Percentiles rank a stretch among this genome's conserved stretches.
Evolutionary conservation across 495 filamentous ascomycete genomes (phyloP).

Genomic region (Penicillium roqueforti): DNA sequence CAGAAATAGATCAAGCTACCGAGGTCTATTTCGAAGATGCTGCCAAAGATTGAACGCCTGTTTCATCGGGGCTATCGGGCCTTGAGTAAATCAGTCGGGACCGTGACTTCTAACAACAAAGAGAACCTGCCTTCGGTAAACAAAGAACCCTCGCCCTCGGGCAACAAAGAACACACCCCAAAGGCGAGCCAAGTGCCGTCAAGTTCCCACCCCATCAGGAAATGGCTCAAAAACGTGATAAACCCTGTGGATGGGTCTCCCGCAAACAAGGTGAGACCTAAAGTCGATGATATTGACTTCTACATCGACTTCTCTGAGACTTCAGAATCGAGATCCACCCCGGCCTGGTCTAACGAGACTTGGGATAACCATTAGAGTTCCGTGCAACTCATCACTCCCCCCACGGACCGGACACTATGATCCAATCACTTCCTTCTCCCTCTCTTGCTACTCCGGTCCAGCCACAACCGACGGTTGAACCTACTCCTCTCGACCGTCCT

Average conservation of each 20-base stretch:
- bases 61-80: not conserved
- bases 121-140: not conserved
- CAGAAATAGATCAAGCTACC: constrained; percentile 2
- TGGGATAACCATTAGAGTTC: not conserved
- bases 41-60: not conserved
- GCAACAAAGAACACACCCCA: not conserved
- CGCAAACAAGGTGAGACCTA: not conserved
- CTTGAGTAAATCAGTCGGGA: not conserved
- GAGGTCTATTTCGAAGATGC: not conserved
- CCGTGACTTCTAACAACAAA: not conserved
- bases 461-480: not conserved
- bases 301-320: not conserved
- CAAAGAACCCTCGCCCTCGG: not conserved
- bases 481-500: not conserved
- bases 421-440: not conserved
- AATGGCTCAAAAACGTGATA: not conserved
- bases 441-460: not conserved
- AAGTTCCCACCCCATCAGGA: not conserved
- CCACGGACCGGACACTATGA: not conserved
- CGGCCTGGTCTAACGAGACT: not conserved
- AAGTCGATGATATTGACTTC: not conserved
- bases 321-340: not conserved
- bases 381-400: not conserved
- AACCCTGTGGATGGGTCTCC: not conserved
- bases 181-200: not conserved